These are phyloP conservation scores for Marasmius fiardii DNA, from an alignment of 1,284 basidiomycete species.

Conservation along the genomic window DNA sequence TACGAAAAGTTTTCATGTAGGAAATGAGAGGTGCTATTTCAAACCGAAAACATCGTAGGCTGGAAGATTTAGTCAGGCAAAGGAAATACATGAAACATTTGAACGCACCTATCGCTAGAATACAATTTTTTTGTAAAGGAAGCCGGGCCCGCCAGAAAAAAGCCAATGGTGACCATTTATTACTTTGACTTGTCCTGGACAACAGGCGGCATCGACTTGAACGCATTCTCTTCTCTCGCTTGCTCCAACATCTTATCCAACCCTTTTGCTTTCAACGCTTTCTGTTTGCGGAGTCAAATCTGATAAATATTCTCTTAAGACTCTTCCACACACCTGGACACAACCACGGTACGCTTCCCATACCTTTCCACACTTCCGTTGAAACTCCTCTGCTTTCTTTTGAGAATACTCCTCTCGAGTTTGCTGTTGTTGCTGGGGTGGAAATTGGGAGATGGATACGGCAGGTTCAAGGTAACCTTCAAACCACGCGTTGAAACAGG, in stretches of 20 bases:
- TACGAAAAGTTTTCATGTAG: too few relatives aligned
- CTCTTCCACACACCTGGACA: constrained; percentile 47
- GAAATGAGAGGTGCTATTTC: too few relatives aligned
- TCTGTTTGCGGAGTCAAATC: constrained; percentile 39
- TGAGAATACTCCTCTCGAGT: constrained; percentile 44
- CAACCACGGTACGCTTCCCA: constrained; percentile 82
- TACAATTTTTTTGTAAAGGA: too few relatives aligned
- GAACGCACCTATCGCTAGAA: too few relatives aligned
- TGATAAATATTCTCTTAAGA: background rate
- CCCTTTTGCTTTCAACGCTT: constrained; percentile 78
- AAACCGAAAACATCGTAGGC: too few relatives aligned
- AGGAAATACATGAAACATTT: too few relatives aligned
- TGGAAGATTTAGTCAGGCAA: too few relatives aligned
- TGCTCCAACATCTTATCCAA: constrained; percentile 75
- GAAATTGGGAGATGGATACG: constrained; percentile 33
- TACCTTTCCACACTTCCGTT: constrained; percentile 75
- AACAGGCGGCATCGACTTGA: constrained; percentile 37
- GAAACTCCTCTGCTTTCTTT: constrained; percentile 77
- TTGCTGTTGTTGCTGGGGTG: constrained; percentile 39
- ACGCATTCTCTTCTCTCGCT: constrained; percentile 79
- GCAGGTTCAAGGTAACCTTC: constrained; percentile 89
- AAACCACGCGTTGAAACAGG: constrained; percentile 96
- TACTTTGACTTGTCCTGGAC: background rate
- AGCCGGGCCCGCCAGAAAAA: too few relatives aligned
- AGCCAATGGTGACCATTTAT: too few relatives aligned